Evolutionary conservation across 768 basidiomycete species (phyloP).

Genomic region (Lentinula detonsa): DNA sequence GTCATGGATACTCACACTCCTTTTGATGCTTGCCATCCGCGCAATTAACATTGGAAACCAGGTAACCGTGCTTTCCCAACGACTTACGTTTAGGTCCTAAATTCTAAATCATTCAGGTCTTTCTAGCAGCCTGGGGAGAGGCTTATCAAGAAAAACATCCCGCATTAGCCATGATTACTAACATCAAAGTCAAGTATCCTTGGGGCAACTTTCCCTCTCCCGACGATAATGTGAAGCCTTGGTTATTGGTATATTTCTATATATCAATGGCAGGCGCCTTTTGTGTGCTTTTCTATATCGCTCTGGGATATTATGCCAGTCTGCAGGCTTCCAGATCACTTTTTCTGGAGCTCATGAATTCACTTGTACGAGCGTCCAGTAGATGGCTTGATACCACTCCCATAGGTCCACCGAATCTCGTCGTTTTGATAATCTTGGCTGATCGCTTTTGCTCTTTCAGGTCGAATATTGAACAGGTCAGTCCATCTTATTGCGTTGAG

Average conservation of each 20-base stretch:
- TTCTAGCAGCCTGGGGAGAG: conserved; percentile 64
- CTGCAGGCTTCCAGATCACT: conserved; percentile 59
- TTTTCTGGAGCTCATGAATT: conserved; percentile 46
- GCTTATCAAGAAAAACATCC: conserved; percentile 41
- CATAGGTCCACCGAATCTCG: conserved; percentile 62
- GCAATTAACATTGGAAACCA: conserved; percentile 52
- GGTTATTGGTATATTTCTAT: conserved; percentile 58
- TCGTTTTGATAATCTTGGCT: not conserved
- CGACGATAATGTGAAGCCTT: conserved; percentile 53
- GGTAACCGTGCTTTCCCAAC: conserved; percentile 22
- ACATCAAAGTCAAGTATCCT: conserved; percentile 23
- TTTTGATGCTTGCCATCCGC: conserved; percentile 49
- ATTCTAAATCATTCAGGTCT: conserved; percentile 35
- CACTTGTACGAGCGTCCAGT: conserved; percentile 56
- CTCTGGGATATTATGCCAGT: conserved; percentile 63
- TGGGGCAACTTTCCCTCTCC: conserved; percentile 54
- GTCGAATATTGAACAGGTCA: conserved; percentile 3
- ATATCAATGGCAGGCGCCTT: conserved; percentile 57
- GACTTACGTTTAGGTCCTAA: not conserved
- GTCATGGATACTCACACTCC: conserved; percentile 48
- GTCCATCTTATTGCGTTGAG: not conserved
- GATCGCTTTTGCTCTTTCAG: not conserved
- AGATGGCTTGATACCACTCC: conserved; percentile 74
- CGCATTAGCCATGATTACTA: conserved; percentile 9
- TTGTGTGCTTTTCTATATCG: conserved; percentile 47